Conservation (phyloP, 805 yeast species). For the Ogataea pilisensis region DNA sequence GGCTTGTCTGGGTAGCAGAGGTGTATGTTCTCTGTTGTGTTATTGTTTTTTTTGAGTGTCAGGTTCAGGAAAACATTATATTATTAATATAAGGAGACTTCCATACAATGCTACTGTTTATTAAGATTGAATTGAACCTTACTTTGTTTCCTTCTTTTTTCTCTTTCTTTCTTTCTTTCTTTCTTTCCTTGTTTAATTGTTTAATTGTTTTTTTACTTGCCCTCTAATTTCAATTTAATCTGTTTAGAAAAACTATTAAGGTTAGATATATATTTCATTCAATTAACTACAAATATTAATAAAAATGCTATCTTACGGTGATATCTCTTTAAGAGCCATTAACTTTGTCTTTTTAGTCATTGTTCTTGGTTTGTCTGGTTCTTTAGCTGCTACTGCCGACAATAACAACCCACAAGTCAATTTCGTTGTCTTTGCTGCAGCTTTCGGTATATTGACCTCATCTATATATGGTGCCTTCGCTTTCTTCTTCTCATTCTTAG, state of each 20-base stretch:
- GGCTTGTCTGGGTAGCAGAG: constrained; percentile 7
- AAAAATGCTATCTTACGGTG: constrained; percentile 58
- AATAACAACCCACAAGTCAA: constrained; percentile 74
- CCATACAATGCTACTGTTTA: constrained; percentile 5
- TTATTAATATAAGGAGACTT: constrained; percentile 9
- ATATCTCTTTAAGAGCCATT: constrained; percentile 65
- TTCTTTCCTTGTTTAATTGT: neutral
- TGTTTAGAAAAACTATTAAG: too few relatives aligned
- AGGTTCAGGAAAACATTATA: neutral
- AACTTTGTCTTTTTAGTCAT: constrained; percentile 76
- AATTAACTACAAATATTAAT: constrained; percentile 1
- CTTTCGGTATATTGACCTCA: constrained; percentile 79
- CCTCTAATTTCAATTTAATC: constrained; percentile 3
- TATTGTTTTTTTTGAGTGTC: neutral
- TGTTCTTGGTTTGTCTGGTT: constrained; percentile 82
- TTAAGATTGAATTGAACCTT: neutral
- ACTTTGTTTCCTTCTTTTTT: neutral
- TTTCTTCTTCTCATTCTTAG: constrained; percentile 69
- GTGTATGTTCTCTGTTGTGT: constrained; percentile 1
- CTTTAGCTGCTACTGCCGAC: constrained; percentile 66
- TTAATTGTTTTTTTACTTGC: neutral
- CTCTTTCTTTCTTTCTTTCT: constrained; percentile 1
- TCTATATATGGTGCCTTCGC: constrained; percentile 77
- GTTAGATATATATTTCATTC: too few relatives aligned
- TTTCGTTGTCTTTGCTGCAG: constrained; percentile 82